A percentile compares a stretch with the other conserved stretches of the same genome.
Conservation (phyloP, 2,329 filamentous ascomycete species). For the Colletotrichum lupini region DNA sequence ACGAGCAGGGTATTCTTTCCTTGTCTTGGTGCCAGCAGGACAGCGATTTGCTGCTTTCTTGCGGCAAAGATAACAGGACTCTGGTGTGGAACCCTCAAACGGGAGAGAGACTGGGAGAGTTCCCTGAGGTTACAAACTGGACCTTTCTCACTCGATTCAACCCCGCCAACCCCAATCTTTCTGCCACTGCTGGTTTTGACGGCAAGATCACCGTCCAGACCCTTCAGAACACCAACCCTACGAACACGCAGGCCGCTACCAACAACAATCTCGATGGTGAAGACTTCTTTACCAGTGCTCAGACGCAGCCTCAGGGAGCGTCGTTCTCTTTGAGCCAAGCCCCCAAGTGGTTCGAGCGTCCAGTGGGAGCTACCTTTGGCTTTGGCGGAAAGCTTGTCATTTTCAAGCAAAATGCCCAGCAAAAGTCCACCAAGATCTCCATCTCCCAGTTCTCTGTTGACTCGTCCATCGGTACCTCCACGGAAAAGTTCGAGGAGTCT, state of each 20-base stretch:
- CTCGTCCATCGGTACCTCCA: constrained; percentile 83
- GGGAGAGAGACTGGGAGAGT: constrained; percentile 87
- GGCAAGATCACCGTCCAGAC: constrained; percentile 96
- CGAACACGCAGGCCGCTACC: constrained; percentile 73
- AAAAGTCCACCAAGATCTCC: constrained; percentile 78
- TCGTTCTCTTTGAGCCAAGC: constrained; percentile 89
- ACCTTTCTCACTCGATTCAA: constrained; percentile 96
- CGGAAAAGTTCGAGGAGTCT: constrained; percentile 87
- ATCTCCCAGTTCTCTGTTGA: constrained; percentile 93
- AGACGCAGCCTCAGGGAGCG: constrained; percentile 88
- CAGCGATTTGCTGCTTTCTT: constrained; percentile 87
- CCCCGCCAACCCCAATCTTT: constrained; percentile 89
- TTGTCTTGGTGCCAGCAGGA: constrained; percentile 97
- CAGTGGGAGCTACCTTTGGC: constrained; percentile 88
- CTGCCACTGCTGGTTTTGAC: constrained; percentile 96
- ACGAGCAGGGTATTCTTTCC: constrained; percentile 92
- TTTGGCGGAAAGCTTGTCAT: constrained; percentile 93
- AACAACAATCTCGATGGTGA: constrained; percentile 84
- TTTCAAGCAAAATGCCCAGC: constrained; percentile 69
- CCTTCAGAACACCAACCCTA: constrained; percentile 89
- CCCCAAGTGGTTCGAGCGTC: constrained; percentile 90
- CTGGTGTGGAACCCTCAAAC: constrained; percentile 97
- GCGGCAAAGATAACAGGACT: constrained; percentile 95
- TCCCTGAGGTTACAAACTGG: constrained; percentile 99
- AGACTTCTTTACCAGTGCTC: constrained; percentile 95